Percentiles rank a stretch among this genome's conserved stretches.
phyloP scores from a whole-genome alignment of 2,329 filamentous ascomycete species.

The Calonectria fujianensis region DNA sequence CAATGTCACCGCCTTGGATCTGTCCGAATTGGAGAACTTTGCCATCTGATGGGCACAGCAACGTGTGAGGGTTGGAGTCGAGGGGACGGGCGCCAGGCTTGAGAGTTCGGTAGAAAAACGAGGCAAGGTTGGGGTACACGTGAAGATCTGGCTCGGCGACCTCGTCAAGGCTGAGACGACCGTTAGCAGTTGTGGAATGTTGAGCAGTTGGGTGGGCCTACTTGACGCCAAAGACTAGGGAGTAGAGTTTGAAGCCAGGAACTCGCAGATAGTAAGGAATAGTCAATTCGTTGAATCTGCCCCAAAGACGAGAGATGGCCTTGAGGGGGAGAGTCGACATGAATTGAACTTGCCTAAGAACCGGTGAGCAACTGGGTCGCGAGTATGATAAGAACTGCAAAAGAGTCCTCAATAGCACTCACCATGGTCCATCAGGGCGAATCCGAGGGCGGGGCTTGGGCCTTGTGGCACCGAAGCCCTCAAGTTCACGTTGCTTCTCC shows the following conservation, averaged over 20 bases:
- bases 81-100: slow-evolving; percentile 92
- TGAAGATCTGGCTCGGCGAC: slow-evolving; percentile 92
- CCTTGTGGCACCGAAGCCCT: slow-evolving; percentile 64
- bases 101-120: slow-evolving; percentile 97
- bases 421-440: slow-evolving; percentile 90
- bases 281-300: slow-evolving; percentile 90
- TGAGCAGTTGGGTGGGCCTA: slow-evolving; percentile 55
- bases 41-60: slow-evolving; percentile 93
- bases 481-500: slow-evolving; percentile 68
- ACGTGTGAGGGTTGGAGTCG: slow-evolving; percentile 85
- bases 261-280: slow-evolving; percentile 92
- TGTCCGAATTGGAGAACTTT: slow-evolving; percentile 93
- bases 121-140: slow-evolving; percentile 91
- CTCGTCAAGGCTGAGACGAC: slow-evolving; percentile 81
- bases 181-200: slow-evolving; percentile 49
- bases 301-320: slow-evolving; percentile 92
- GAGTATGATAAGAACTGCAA: background rate
- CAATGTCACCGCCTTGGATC: slow-evolving; percentile 95
- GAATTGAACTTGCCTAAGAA: slow-evolving; percentile 84
- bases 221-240: slow-evolving; percentile 93
- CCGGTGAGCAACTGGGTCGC: slow-evolving; percentile 42
- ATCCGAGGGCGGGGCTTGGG: slow-evolving; percentile 77
- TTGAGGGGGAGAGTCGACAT: slow-evolving; percentile 96
- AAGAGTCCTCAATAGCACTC: slow-evolving; percentile 50
- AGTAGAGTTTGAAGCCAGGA: slow-evolving; percentile 93